A percentile compares a stretch with the other conserved stretches of the same genome.
Evolutionary conservation across 1,284 basidiomycete genomes (phyloP).

Genomic region (Chalciporus sp.): DNA sequence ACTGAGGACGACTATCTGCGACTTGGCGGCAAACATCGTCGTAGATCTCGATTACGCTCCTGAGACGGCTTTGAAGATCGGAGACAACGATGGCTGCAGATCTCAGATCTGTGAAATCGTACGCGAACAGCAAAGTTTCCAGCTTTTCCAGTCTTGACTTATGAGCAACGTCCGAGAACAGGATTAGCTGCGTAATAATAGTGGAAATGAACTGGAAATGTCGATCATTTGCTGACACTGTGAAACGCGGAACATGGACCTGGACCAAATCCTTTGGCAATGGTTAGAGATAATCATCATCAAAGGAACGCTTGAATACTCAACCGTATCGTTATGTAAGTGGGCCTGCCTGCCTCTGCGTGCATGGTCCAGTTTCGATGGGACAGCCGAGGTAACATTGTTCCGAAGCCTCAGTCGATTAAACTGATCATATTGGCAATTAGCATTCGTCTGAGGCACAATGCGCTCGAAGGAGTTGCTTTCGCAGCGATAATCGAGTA

Average conservation of each 20-base stretch:
- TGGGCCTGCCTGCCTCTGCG: conserved; percentile 56
- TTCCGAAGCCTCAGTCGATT: conserved; percentile 87
- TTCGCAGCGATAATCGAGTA: conserved; percentile 84
- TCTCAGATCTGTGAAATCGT: conserved; percentile 85
- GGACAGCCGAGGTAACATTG: conserved; percentile 56
- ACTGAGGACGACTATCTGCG: conserved; percentile 45
- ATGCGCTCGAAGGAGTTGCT: conserved; percentile 86
- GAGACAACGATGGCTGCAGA: conserved; percentile 72
- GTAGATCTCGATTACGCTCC: conserved; percentile 67
- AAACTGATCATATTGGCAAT: conserved; percentile 92
- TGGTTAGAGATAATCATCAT: conserved; percentile 15
- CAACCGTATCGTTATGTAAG: conserved; percentile 79
- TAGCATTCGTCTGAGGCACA: conserved; percentile 87
- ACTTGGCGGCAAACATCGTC: conserved; percentile 48
- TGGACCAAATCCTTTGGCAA: conserved; percentile 72
- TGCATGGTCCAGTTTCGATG: conserved; percentile 36
- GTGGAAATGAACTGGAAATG: conserved; percentile 90
- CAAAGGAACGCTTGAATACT: conserved; percentile 16
- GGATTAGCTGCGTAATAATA: conserved; percentile 84
- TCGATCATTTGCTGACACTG: conserved; percentile 84
- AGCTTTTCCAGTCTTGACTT: conserved; percentile 76
- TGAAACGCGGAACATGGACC: conserved; percentile 83
- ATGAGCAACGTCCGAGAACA: conserved; percentile 88
- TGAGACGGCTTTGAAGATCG: conserved; percentile 75
- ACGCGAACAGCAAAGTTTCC: conserved; percentile 86